These are phyloP conservation scores for Rhodotorula kratochvilovae DNA, from an alignment of 768 basidiomycete species.

Conservation along the genomic window DNA sequence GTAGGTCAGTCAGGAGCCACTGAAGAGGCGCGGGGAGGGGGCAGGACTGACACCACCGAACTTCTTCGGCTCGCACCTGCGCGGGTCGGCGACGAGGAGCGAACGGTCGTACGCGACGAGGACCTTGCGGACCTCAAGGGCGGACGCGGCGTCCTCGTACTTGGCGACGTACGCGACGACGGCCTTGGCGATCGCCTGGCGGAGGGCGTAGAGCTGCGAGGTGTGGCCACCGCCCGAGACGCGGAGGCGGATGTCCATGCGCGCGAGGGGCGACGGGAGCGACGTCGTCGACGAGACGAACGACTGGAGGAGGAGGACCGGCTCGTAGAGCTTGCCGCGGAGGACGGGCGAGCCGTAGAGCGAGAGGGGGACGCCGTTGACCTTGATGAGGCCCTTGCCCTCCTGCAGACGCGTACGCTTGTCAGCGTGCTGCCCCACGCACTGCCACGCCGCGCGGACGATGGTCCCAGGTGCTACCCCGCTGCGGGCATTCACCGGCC, in stretches of 20 bases:
- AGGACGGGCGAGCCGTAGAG: conserved; percentile 93
- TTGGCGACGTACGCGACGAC: conserved; percentile 97
- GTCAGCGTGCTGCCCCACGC: not conserved
- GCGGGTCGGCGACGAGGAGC: not conserved
- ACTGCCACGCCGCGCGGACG: no score
- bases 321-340: conserved; percentile 89
- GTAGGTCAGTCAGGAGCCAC: no score
- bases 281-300: conserved; percentile 40
- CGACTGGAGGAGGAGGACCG: conserved; percentile 70
- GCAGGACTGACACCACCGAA: no score
- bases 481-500: no score
- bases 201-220: conserved; percentile 96
- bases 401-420: conserved; percentile 8
- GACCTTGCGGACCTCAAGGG: conserved; percentile 96
- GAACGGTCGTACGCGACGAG: not conserved
- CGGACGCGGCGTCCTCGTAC: conserved; percentile 94
- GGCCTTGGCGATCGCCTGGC: conserved; percentile 97
- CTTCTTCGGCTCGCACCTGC: not conserved
- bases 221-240: conserved; percentile 99
- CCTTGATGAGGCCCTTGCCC: conserved; percentile 89
- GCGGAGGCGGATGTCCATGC: conserved; percentile 91
- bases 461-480: no score
- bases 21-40: no score
- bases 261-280: conserved; percentile 78
- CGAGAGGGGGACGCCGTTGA: conserved; percentile 94